A percentile compares a stretch with the other conserved stretches of the same genome.
phyloP scores from a whole-genome alignment of 441 rosid species.

The Pelargonium australe region DNA sequence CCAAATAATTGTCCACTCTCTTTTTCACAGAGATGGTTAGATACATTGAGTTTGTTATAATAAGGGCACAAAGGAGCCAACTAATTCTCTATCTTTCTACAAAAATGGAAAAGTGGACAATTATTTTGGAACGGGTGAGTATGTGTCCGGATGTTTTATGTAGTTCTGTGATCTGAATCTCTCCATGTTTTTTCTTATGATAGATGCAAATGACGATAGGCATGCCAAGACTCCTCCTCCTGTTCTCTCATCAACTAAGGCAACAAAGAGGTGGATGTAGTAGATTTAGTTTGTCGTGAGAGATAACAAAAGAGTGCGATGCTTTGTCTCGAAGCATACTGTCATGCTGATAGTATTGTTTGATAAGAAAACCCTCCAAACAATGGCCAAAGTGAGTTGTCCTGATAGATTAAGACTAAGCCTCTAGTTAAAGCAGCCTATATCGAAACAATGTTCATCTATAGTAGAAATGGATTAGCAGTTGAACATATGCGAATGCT shows the following conservation, averaged over 20 bases:
- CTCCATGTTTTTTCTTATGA: constrained; percentile 14
- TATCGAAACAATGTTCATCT: neutral
- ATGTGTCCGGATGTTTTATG: neutral
- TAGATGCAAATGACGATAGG: constrained; percentile 39
- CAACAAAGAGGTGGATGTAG: constrained; percentile 41
- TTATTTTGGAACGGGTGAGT: too few species aligned
- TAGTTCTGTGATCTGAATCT: neutral
- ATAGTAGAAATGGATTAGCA: neutral
- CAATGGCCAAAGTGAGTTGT: neutral
- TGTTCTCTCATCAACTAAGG: constrained; percentile 31
- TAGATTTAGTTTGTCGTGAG: neutral
- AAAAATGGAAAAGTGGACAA: neutral
- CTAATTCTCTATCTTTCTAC: neutral
- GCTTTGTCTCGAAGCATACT: constrained; percentile 48
- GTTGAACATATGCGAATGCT: neutral
- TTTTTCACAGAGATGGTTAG: too few species aligned
- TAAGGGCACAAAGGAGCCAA: too few species aligned
- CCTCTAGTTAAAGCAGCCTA: neutral
- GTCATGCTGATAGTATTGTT: neutral
- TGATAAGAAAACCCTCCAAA: neutral
- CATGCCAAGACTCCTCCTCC: constrained; percentile 82
- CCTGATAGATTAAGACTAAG: neutral
- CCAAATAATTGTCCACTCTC: too few species aligned
- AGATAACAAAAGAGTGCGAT: constrained; percentile 4
- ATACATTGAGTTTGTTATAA: too few species aligned